These are phyloP conservation scores for Rhodomyrtus tomentosa DNA, from an alignment of 345 rosid genomes.

Conservation along the genomic window DNA sequence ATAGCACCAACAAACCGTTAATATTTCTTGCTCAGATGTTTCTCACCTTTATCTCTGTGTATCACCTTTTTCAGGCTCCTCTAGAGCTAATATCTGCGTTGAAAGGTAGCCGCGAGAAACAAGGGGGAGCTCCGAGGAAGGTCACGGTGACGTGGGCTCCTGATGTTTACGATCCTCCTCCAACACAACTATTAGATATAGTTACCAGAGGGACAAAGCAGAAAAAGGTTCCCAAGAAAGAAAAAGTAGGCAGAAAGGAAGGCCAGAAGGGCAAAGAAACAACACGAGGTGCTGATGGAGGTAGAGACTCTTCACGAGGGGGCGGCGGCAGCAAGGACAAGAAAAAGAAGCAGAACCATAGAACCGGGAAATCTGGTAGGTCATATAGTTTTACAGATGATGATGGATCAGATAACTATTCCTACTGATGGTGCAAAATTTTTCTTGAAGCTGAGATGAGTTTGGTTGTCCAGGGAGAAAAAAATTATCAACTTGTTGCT, in stretches of 20 bases:
- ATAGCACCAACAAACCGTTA: not conserved
- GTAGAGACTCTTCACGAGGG: slow-evolving; percentile 28
- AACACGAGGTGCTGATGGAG: slow-evolving; percentile 32
- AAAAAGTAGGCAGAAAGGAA: slow-evolving; percentile 58
- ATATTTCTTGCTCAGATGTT: not conserved
- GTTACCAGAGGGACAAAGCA: slow-evolving; percentile 35
- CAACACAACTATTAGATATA: slow-evolving; percentile 46
- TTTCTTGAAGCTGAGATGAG: not conserved
- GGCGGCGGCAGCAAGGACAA: slow-evolving; percentile 26
- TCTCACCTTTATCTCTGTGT: not conserved
- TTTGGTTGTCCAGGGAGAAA: not conserved
- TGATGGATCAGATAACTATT: not conserved
- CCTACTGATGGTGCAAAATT: not conserved
- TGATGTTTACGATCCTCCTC: slow-evolving; percentile 83
- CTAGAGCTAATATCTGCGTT: slow-evolving; percentile 55
- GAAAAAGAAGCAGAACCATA: slow-evolving; percentile 62
- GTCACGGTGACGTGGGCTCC: slow-evolving; percentile 65
- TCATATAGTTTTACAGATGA: not conserved
- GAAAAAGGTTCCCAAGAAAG: slow-evolving; percentile 48
- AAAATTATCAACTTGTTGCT: not conserved
- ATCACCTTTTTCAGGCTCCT: slow-evolving; percentile 13
- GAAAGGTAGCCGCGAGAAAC: slow-evolving; percentile 74
- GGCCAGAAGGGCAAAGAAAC: slow-evolving; percentile 36
- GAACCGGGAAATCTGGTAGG: slow-evolving; percentile 18
- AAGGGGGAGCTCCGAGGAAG: slow-evolving; percentile 32